A percentile compares a stretch with the other conserved stretches of the same genome.
Evolutionary conservation across 768 basidiomycete genomes (phyloP).

Genomic region (Stropharia rugosoannulata): DNA sequence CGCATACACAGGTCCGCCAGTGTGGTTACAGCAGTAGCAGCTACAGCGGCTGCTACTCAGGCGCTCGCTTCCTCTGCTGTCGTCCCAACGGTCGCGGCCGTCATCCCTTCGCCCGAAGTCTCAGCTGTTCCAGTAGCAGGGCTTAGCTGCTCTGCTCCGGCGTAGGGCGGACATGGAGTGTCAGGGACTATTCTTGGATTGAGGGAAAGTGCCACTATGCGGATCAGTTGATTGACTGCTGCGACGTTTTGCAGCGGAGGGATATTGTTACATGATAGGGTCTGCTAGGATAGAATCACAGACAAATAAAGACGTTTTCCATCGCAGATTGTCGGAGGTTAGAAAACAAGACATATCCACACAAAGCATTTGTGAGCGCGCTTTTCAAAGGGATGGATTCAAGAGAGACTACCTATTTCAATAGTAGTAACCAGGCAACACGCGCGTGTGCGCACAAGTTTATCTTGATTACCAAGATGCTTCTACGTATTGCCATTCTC

Average conservation of each 20-base stretch:
- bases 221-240: too few relatives aligned
- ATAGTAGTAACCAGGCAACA: background rate
- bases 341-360: too few relatives aligned
- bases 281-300: too few relatives aligned
- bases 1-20: background rate
- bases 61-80: background rate
- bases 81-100: background rate
- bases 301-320: too few relatives aligned
- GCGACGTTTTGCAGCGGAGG: too few relatives aligned
- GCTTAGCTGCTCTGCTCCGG: background rate
- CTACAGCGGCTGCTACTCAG: background rate
- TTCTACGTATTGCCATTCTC: slow-evolving; percentile 1
- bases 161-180: background rate
- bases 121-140: background rate
- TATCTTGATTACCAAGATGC: background rate
- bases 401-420: too few relatives aligned
- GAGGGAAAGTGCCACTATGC: background rate
- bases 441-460: background rate
- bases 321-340: too few relatives aligned
- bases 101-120: too few relatives aligned
- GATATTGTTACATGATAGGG: too few relatives aligned
- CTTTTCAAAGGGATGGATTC: too few relatives aligned
- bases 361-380: too few relatives aligned
- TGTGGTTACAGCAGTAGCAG: background rate
- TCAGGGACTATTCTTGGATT: background rate